Percentiles rank a stretch among this genome's conserved stretches.
Evolutionary conservation across 106 monocot genomes (phyloP).

Genomic region (Narthecium ossifragum): DNA sequence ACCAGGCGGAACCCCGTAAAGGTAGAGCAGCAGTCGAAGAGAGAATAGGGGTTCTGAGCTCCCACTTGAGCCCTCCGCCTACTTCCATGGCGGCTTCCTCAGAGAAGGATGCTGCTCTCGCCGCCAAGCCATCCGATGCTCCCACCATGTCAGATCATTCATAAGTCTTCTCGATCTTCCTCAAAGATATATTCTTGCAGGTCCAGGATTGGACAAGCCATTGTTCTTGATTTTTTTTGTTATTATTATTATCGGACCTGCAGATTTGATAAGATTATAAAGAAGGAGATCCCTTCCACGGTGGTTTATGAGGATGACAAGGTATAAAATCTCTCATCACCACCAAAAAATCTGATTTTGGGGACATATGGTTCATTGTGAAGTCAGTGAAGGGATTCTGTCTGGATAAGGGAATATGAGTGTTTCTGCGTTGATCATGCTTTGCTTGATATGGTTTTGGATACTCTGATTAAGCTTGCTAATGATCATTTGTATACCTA

Average conservation of each 20-base stretch:
- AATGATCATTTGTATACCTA: too few species aligned
- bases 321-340: too few species aligned
- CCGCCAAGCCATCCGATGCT: slow-evolving; percentile 44
- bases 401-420: too few species aligned
- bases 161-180: background rate
- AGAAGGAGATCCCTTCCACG: slow-evolving; percentile 69
- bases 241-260: background rate
- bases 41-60: slow-evolving; percentile 29
- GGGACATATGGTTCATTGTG: too few species aligned
- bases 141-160: slow-evolving; percentile 67
- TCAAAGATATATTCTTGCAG: background rate
- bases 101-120: slow-evolving; percentile 65
- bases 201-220: background rate
- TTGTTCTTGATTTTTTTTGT: background rate
- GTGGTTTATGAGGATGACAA: slow-evolving; percentile 96
- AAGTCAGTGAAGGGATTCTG: too few species aligned
- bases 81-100: slow-evolving; percentile 34
- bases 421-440: too few species aligned
- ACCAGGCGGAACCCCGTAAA: too few species aligned
- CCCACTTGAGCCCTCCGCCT: slow-evolving; percentile 19
- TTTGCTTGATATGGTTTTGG: too few species aligned
- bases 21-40: too few species aligned
- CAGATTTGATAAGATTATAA: slow-evolving; percentile 93
- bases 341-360: too few species aligned
- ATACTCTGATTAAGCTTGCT: too few species aligned